Evolutionary conservation across 2,329 filamentous ascomycete genomes (phyloP), one percentile per base, ranked within the genome.

Genomic region (Pyrenochaeta sp.): DNA sequence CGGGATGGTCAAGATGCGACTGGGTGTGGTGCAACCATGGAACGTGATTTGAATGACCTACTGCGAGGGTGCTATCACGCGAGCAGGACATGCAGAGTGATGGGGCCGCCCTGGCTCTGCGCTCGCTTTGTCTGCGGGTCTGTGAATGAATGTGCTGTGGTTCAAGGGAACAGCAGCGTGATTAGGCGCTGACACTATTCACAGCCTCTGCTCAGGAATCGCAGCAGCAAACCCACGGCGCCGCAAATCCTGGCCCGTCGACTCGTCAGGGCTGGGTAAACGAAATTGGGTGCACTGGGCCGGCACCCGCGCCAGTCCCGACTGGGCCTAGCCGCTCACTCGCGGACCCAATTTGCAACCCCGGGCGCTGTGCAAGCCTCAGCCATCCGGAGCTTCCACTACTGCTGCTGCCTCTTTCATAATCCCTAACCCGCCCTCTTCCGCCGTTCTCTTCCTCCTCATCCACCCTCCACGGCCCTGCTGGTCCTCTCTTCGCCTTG

Each of bases 361-460:
- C 66, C 63, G 42, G 58, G 56, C 58, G 49, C 60, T 45, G 50
- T 59, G 58, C 61, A 68, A 64, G 67, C 68, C 63, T 69, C 64
- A 66, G 61, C 59, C 65, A 67, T 71, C 66, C 69, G 67, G 58
- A 65, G 52, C 63, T 66, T 70, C 62, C 67, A 65, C 61, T 45
- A 55, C 61, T 49, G 54, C 45, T 45, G 57, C 61, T 49, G 54
- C 45, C 54, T 52, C 66, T 69, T 61, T 73, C 66, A 71, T 72
- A 72, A 69, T 65, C 70, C 61, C 50, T 55, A 59, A 46, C 49
- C 64, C 60, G 61, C 56, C 56, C 60, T 55, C 59, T 54, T 53
- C 58, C 58, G 54, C 49, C 39, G 23, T 37, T 47, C 48, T 33
- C 50, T 49, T 43, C 18, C 54, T 56, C 56, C 45, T 49, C 42